Evolutionary conservation across 108 stramenopile genomes (phyloP).

Genomic region (Asterionellopsis glacialis): DNA sequence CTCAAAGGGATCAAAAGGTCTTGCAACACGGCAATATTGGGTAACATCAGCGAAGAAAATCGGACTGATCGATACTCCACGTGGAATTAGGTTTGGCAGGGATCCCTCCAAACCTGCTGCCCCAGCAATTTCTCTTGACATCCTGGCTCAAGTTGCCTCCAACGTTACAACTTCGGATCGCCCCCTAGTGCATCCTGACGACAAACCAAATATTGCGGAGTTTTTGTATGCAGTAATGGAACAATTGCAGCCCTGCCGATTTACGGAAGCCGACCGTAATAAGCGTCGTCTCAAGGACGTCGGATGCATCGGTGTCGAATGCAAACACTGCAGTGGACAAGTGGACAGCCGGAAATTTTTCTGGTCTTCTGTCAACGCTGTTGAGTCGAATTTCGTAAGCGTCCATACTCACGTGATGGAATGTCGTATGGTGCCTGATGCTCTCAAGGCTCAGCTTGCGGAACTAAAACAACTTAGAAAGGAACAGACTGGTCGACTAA

Average conservation of each 20-base stretch:
- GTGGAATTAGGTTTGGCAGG: slow-evolving; percentile 71
- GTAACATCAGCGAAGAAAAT: slow-evolving; percentile 80
- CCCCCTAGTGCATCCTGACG: slow-evolving; percentile 71
- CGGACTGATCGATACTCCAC: slow-evolving; percentile 71
- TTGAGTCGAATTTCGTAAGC: slow-evolving; percentile 88
- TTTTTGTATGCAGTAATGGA: slow-evolving; percentile 88
- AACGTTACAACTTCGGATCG: slow-evolving; percentile 48
- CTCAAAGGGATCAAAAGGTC: slow-evolving; percentile 84
- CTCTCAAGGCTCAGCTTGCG: slow-evolving; percentile 58
- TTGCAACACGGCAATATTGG: slow-evolving; percentile 88
- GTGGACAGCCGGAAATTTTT: slow-evolving; percentile 89
- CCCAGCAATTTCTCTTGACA: slow-evolving; percentile 55
- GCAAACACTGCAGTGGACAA: slow-evolving; percentile 87
- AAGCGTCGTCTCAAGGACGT: slow-evolving; percentile 84
- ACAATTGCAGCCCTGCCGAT: slow-evolving; percentile 82
- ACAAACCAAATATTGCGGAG: slow-evolving; percentile 80
- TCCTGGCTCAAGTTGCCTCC: slow-evolving; percentile 74
- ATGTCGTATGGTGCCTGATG: slow-evolving; percentile 60
- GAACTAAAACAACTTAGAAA: slow-evolving; percentile 73
- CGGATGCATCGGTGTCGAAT: slow-evolving; percentile 87
- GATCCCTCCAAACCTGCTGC: slow-evolving; percentile 57
- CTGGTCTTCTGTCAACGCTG: slow-evolving; percentile 88
- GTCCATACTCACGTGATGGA: slow-evolving; percentile 91
- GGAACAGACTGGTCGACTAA: slow-evolving; percentile 74
- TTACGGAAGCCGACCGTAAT: slow-evolving; percentile 89